Percentiles rank a stretch among this genome's conserved stretches.
Evolutionary conservation across 306 rosid genomes (phyloP).

Genomic region (Malus sieversii): DNA sequence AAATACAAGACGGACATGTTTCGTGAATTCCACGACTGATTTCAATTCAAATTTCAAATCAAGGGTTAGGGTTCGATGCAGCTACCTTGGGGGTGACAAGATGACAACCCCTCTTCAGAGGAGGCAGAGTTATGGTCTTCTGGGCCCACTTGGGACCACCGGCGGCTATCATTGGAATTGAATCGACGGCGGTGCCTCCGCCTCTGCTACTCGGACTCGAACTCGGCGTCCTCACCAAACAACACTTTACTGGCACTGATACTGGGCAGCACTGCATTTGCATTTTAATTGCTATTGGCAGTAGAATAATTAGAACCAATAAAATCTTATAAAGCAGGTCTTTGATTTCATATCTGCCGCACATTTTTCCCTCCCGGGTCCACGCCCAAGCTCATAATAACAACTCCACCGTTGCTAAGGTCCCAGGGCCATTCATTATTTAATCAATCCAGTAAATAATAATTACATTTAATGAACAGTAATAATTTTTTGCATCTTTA

Average conservation of each 20-base stretch:
- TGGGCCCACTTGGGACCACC: conserved; percentile 81
- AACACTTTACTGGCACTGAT: neutral
- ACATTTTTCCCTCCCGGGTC: neutral
- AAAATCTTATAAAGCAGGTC: neutral
- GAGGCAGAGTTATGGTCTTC: conserved; percentile 68
- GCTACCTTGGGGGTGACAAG: conserved; percentile 76
- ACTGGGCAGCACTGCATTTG: neutral
- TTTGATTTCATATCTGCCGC: neutral
- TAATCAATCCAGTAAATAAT: too few species aligned
- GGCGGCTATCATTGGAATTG: conserved; percentile 41
- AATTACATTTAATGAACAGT: too few species aligned
- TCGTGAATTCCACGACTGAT: neutral
- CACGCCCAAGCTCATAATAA: too few species aligned
- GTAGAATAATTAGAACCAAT: neutral
- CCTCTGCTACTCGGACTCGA: neutral
- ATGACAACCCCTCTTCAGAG: conserved; percentile 76
- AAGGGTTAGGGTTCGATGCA: neutral
- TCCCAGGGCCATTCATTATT: too few species aligned
- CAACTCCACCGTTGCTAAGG: too few species aligned
- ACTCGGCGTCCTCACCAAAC: too few species aligned
- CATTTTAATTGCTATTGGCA: neutral
- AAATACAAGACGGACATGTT: neutral
- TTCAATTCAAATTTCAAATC: neutral
- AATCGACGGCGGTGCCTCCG: conserved; percentile 9
- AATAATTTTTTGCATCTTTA: too few species aligned